Percentiles rank a stretch among this genome's conserved stretches.
These are phyloP conservation scores for Nemania diffusa DNA, from an alignment of 2,329 filamentous ascomycete genomes.

Conservation along the genomic window DNA sequence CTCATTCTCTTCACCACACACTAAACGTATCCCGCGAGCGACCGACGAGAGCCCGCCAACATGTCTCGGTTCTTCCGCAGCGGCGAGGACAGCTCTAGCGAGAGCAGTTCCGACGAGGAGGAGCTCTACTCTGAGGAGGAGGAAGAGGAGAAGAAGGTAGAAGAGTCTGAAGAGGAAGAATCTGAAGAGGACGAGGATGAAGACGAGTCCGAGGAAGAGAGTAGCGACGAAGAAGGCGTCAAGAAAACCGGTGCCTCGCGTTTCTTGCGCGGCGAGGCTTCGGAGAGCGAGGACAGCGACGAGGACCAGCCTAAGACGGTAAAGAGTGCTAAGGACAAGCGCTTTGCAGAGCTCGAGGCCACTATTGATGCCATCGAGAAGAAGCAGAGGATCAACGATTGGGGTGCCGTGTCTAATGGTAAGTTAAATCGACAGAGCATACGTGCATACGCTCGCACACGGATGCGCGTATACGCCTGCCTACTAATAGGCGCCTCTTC, in stretches of 20 bases:
- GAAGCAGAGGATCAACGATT: constrained; percentile 96
- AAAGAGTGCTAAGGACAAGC: constrained; percentile 98
- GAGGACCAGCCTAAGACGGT: constrained; percentile 87
- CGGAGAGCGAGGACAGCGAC: constrained; percentile 86
- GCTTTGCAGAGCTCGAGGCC: constrained; percentile 89
- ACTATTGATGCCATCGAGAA: constrained; percentile 95
- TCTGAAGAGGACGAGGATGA: constrained; percentile 64
- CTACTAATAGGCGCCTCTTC: neutral
- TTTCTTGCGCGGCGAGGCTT: constrained; percentile 82
- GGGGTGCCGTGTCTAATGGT: constrained; percentile 92
- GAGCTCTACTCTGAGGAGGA: constrained; percentile 87
- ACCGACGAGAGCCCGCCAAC: constrained; percentile 52
- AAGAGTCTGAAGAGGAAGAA: constrained; percentile 62
- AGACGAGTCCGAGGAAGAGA: constrained; percentile 64
- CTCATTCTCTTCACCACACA: neutral
- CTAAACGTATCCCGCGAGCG: constrained; percentile 17
- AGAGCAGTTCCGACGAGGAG: constrained; percentile 96
- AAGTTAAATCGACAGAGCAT: constrained; percentile 50
- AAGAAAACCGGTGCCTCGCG: constrained; percentile 77
- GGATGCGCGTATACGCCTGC: neutral
- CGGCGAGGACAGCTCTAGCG: constrained; percentile 90
- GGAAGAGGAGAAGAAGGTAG: constrained; percentile 66
- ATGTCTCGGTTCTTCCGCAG: constrained; percentile 99
- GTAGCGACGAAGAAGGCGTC: constrained; percentile 71
- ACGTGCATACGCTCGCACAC: neutral